phyloP scores from a whole-genome alignment of 208 protist genomes.

The Strigomonas culicis region DNA sequence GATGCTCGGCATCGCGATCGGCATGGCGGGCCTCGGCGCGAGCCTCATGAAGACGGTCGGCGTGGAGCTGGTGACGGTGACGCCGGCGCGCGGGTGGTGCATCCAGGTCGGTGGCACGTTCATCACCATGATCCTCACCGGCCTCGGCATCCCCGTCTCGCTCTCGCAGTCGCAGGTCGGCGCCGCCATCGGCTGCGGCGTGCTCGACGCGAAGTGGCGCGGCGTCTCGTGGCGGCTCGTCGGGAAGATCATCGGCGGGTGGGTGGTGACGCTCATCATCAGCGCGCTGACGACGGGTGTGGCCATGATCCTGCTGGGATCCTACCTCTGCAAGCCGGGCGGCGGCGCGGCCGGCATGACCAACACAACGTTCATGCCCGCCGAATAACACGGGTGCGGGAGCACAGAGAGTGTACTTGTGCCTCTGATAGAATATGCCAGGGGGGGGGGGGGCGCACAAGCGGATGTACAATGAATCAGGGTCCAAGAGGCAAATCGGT shows the following conservation, averaged over 20 bases:
- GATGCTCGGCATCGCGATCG: slow-evolving; percentile 82
- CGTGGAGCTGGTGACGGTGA: slow-evolving; percentile 80
- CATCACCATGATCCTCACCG: slow-evolving; percentile 80
- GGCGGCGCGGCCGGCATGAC: no score
- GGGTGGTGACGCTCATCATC: slow-evolving; percentile 72
- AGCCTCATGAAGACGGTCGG: slow-evolving; percentile 84
- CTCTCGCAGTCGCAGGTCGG: slow-evolving; percentile 79
- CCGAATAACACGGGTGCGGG: no score
- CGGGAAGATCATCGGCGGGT: slow-evolving; percentile 67
- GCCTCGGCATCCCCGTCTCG: slow-evolving; percentile 77
- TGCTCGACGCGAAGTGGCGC: slow-evolving; percentile 51
- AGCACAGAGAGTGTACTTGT: no score
- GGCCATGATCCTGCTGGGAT: slow-evolving; percentile 37
- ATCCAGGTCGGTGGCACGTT: slow-evolving; percentile 76
- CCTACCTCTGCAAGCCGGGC: slow-evolving; percentile 45
- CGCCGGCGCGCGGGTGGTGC: slow-evolving; percentile 77
- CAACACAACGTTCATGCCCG: no score
- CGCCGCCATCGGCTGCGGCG: slow-evolving; percentile 73
- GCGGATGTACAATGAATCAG: no score
- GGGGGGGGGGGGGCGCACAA: no score
- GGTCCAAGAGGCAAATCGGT: no score
- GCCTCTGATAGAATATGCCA: no score
- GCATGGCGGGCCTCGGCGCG: slow-evolving; percentile 71
- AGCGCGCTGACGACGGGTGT: slow-evolving; percentile 58
- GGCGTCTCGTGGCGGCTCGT: slow-evolving; percentile 71